These are phyloP conservation scores for Gastrolobium bilobum DNA, from an alignment of 306 rosid species.

Conservation along the genomic window DNA sequence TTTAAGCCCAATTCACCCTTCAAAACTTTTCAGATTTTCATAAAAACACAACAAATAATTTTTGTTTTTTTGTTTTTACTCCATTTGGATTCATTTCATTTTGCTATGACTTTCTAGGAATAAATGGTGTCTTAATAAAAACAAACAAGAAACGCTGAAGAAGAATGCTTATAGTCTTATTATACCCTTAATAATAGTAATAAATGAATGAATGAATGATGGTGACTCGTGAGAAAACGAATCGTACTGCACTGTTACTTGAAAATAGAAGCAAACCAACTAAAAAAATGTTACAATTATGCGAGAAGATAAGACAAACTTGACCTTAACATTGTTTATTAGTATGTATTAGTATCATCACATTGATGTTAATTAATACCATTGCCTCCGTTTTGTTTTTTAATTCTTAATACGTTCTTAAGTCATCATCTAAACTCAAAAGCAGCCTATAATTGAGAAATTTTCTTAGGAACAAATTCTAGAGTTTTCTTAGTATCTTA, in stretches of 20 bases:
- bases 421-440: conserved; percentile 14
- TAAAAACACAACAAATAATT: background rate
- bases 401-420: conserved; percentile 20
- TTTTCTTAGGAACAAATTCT: background rate
- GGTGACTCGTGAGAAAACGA: conserved; percentile 34
- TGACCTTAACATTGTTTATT: conserved; percentile 50
- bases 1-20: background rate
- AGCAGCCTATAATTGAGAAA: background rate
- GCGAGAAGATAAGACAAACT: conserved; percentile 44
- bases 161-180: conserved; percentile 7
- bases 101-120: conserved; percentile 43
- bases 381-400: background rate
- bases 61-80: background rate
- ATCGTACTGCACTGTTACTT: conserved; percentile 41
- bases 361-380: conserved; percentile 45
- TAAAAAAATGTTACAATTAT: background rate
- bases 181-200: too few relatives aligned
- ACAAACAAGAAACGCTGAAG: conserved; percentile 39
- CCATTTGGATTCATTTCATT: conserved; percentile 45
- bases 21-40: background rate
- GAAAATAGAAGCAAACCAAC: conserved; percentile 28
- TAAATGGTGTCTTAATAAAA: conserved; percentile 33
- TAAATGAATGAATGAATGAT: background rate
- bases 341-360: conserved; percentile 21
- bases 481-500: background rate